Base-by-base conservation (phyloP, 352 stramenopile genomes). In the Globisporangium barbulae region DNA sequence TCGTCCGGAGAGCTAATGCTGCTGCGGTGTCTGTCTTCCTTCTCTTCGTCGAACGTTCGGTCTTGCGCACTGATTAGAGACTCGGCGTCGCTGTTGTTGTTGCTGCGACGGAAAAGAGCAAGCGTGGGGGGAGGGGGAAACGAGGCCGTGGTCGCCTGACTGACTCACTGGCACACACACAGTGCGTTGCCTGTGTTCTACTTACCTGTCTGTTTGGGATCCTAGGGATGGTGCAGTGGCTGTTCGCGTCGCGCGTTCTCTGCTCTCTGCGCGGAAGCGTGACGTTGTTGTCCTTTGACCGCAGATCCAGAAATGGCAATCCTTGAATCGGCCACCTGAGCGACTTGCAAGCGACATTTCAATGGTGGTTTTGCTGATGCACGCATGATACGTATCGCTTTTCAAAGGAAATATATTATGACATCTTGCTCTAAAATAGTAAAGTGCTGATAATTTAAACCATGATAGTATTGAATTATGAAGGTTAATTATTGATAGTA, bases 21-120 rank as follows among this genome's bases (percentile, higher is more conserved):
- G 17, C 7, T 22, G 21, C n/a, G 28, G 21, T 22, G 3, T n/a
- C n/a, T 9, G n/a, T 45, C 49, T 59, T 59, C 52, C 53, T 53
- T 25, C 53, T 53, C 19, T 5, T 53, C 2, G 2, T n/a, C 15
- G 8, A 45, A 49, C 22, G 45, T n/a, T 28, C n/a, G 37, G n/a
- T 53, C 42, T 54, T 62, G 28, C 45, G 42, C 56, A 30, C 42
- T 19, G 56, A 62, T 54, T 28, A 62, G 42, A 42, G 37, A 45
- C 52, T 58, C 31, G n/a, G 5, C 37, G 52, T 45, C 31, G 31
- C 13, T 42, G 15, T 22, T n/a, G 55, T 28, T 12, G 22, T n/a
- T 31, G 54, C 42, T 21, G 56, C 31, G 56, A 22, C 41, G 28
- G 47, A 48, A 47, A 33, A 61, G 55, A 61, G 54, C 25, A 39